These are phyloP conservation scores for Ustilago loliicola DNA, from an alignment of 1,284 basidiomycete species.

Conservation along the genomic window DNA sequence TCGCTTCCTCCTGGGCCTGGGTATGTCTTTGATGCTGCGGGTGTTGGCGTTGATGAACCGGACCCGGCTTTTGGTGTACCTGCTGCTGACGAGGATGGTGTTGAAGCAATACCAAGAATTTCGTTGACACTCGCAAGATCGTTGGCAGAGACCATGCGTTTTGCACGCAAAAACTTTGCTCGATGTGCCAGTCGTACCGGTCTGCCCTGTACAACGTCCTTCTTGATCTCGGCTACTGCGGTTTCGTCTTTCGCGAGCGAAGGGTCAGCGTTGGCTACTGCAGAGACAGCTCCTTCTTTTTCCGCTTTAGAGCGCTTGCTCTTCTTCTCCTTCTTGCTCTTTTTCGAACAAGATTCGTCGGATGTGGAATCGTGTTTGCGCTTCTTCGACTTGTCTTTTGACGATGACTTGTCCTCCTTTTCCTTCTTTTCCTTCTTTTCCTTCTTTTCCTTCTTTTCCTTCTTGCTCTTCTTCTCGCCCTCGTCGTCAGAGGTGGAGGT, in stretches of 20 bases:
- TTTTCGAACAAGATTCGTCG: slow-evolving; percentile 20
- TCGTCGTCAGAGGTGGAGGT: slow-evolving; percentile 18
- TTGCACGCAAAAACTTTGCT: slow-evolving; percentile 67
- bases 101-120: slow-evolving; percentile 64
- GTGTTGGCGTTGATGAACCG: slow-evolving; percentile 32
- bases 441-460: slow-evolving; percentile 35
- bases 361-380: slow-evolving; percentile 38
- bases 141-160: slow-evolving; percentile 59
- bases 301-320: slow-evolving; percentile 21
- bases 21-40: slow-evolving; percentile 33
- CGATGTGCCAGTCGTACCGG: slow-evolving; percentile 54
- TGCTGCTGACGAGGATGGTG: slow-evolving; percentile 45
- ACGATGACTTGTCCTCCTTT: slow-evolving; percentile 14
- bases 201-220: slow-evolving; percentile 29
- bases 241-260: slow-evolving; percentile 22
- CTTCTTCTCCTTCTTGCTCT: slow-evolving; percentile 43
- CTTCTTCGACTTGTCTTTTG: slow-evolving; percentile 34
- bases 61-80: slow-evolving; percentile 35
- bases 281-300: slow-evolving; percentile 33
- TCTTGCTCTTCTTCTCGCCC: slow-evolving; percentile 30
- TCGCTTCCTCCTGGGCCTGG: slow-evolving; percentile 50
- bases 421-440: slow-evolving; percentile 42
- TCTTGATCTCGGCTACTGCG: slow-evolving; percentile 43
- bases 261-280: slow-evolving; percentile 25
- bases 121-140: slow-evolving; percentile 64